A percentile compares a stretch with the other conserved stretches of the same genome.
phyloP scores from a whole-genome alignment of 495 filamentous ascomycete species.

The Elaphomyces granulatus region DNA sequence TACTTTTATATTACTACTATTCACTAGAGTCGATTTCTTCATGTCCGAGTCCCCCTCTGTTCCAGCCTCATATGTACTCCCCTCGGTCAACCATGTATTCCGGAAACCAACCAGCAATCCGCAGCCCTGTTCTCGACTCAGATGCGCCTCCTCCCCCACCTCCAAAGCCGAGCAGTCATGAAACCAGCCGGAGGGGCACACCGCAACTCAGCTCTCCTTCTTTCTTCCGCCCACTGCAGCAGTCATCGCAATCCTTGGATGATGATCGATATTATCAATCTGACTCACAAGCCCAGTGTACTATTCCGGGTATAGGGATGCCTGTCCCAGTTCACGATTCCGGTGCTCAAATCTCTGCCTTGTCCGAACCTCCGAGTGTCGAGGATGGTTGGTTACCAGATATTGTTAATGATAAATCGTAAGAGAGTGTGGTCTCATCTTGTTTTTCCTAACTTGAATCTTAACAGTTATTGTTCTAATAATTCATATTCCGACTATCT shows the following conservation, averaged over 20 bases:
- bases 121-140: slow-evolving; percentile 19
- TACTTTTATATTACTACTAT: too few species aligned
- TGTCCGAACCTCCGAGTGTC: slow-evolving; percentile 24
- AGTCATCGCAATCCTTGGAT: slow-evolving; percentile 8
- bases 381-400: slow-evolving; percentile 52
- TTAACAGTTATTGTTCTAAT: too few species aligned
- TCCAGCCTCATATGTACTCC: too few species aligned
- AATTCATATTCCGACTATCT: too few species aligned
- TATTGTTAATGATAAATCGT: slow-evolving; percentile 64
- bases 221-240: slow-evolving; percentile 21
- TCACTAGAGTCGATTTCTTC: too few species aligned
- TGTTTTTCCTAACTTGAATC: too few species aligned
- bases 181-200: slow-evolving; percentile 52
- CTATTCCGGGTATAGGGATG: too few species aligned
- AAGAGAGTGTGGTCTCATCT: slow-evolving; percentile 7
- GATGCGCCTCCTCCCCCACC: slow-evolving; percentile 55
- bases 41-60: too few species aligned
- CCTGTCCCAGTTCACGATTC: too few species aligned
- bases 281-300: too few species aligned
- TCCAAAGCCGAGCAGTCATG: slow-evolving; percentile 56
- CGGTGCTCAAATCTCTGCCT: not conserved
- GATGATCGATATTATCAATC: not conserved
- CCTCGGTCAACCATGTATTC: too few species aligned
- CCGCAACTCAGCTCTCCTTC: slow-evolving; percentile 28
- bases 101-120: too few species aligned